Evolutionary conservation across 2,329 filamentous ascomycete genomes (phyloP), one percentile per base, ranked within the genome.

Genomic region (Colletotrichum orchidophilum): DNA sequence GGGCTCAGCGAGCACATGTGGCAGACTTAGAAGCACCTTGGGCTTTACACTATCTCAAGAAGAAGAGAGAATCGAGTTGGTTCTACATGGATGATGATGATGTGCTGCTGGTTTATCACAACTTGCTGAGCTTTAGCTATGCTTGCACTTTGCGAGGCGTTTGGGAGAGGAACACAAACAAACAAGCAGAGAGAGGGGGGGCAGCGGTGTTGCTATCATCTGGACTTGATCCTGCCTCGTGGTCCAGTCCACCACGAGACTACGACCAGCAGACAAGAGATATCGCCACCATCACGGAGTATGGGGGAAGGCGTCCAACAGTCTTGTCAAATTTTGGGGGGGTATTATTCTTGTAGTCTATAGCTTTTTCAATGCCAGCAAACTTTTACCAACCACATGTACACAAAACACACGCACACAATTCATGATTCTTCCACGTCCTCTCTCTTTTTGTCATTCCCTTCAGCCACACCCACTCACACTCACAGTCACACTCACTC

Each of bases 1-100:
- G 88, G 88, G 75, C 82, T 95, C 75, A 93, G 90, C 76, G 93
- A 95, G 84, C 86, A 91, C 75, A 90, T 93, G 88, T 94, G 90
- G 90, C 88, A 91, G 81, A 86, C 81, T 70, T 87, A 52, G 26
- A 21, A 8, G 13, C 35, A 42, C 35, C 35, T 42, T 42, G 35
- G 35, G 33, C 33, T 35, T 35, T 11, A 35, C 33, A 35, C 33
- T 12, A 12, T 9, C 8, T 12, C 13, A 39, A 46, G 39, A 46
- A 7, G 15, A 6, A 21, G 39, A 46, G 39, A 46, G 39, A 21
- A 6, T 18, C 18, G 39, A 8, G n/a, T n/a, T n/a, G 1, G 9
- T 21, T 46, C 21, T n/a, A 9, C 39, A 46, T 0, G 39, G 39
- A 15, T 46, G 39, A 46, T 46, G 39, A 46, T 46, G 13, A 18